Conservation (phyloP, 805 yeast species). For the Barnettozyma vustinii region DNA sequence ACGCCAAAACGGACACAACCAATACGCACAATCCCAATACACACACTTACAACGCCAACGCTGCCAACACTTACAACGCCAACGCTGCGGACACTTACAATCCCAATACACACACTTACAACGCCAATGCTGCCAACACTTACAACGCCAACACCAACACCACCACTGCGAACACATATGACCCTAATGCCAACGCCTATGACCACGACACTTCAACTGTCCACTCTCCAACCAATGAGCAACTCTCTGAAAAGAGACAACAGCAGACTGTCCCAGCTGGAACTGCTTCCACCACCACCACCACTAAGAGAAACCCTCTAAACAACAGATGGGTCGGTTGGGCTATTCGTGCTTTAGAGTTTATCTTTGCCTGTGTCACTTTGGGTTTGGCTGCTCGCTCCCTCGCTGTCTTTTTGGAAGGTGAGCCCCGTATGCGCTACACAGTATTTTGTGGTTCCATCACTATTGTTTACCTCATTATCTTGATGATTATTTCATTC, state of each 20-base stretch:
- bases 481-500: conserved; percentile 18
- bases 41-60: neutral
- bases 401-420: conserved; percentile 18
- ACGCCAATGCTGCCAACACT: neutral
- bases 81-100: too few relatives aligned
- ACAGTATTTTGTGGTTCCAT: conserved; percentile 27
- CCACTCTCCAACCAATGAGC: conserved; percentile 16
- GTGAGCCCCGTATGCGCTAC: conserved; percentile 28
- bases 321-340: conserved; percentile 7
- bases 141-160: neutral
- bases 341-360: conserved; percentile 21
- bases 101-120: too few relatives aligned
- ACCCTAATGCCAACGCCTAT: neutral
- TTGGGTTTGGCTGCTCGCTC: conserved; percentile 27
- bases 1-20: neutral
- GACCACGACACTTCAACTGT: conserved; percentile 24
- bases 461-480: conserved; percentile 26
- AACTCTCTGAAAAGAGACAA: conserved; percentile 14
- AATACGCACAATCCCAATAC: too few relatives aligned
- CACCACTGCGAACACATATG: neutral
- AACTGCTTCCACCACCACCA: neutral
- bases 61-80: neutral
- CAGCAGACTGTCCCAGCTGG: neutral
- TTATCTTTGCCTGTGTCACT: conserved; percentile 25
- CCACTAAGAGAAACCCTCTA: neutral